phyloP scores from a whole-genome alignment of 805 yeast species.

The Candida hispaniensis region DNA sequence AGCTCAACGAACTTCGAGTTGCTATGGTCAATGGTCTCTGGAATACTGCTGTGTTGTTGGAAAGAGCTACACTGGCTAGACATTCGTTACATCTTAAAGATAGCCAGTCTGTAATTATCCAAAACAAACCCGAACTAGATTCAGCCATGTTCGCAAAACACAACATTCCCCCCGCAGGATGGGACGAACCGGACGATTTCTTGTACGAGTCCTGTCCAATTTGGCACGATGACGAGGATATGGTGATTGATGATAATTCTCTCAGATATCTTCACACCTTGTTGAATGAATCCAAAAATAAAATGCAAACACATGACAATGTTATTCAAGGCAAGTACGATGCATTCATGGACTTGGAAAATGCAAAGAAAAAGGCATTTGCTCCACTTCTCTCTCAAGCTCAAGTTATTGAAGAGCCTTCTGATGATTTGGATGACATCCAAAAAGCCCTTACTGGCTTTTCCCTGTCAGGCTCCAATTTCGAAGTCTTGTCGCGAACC shows the following conservation, averaged over 20 bases:
- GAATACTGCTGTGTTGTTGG: slow-evolving; percentile 50
- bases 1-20: slow-evolving; percentile 69
- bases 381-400: slow-evolving; percentile 25
- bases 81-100: slow-evolving; percentile 36
- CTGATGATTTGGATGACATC: too few species aligned
- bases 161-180: slow-evolving; percentile 42
- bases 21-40: slow-evolving; percentile 58
- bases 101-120: slow-evolving; percentile 47
- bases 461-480: slow-evolving; percentile 21
- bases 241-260: slow-evolving; percentile 40
- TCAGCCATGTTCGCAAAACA: slow-evolving; percentile 89
- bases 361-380: slow-evolving; percentile 15
- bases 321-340: slow-evolving; percentile 18
- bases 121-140: slow-evolving; percentile 65
- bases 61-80: slow-evolving; percentile 42
- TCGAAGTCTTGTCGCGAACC: slow-evolving; percentile 34
- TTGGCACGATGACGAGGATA: slow-evolving; percentile 92
- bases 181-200: slow-evolving; percentile 85
- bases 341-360: slow-evolving; percentile 10
- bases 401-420: slow-evolving; percentile 30
- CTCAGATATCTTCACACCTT: slow-evolving; percentile 29
- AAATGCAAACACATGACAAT: slow-evolving; percentile 17
- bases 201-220: slow-evolving; percentile 78
- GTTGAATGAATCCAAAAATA: slow-evolving; percentile 28
- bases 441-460: slow-evolving; percentile 24